Evolutionary conservation across 768 basidiomycete genomes (phyloP).

Genomic region (Naganishia antarctica): DNA sequence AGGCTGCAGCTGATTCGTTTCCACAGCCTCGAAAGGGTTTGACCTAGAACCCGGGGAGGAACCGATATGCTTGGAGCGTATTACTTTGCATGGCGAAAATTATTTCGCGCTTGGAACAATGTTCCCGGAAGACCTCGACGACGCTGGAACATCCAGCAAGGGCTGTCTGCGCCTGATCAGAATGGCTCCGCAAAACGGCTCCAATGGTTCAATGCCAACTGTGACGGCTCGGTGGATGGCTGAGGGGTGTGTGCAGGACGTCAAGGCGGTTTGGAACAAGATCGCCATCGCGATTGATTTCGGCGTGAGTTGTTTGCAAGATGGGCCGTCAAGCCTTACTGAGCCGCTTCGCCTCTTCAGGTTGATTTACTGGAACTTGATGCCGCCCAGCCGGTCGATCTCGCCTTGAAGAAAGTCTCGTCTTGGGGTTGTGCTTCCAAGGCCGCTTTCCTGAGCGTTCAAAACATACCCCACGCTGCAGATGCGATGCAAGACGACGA

Average conservation of each 20-base stretch:
- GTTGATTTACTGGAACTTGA: slow-evolving; percentile 1
- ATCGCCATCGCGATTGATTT: slow-evolving; percentile 42
- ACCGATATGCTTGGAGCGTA: slow-evolving; percentile 34
- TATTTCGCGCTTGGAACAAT: slow-evolving; percentile 44
- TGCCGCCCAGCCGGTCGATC: not conserved
- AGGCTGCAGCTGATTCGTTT: not conserved
- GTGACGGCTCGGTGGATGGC: slow-evolving; percentile 25
- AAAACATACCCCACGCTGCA: slow-evolving; percentile 1
- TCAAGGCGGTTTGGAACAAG: slow-evolving; percentile 40
- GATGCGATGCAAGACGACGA: slow-evolving; percentile 5
- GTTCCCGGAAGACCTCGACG: slow-evolving; percentile 34
- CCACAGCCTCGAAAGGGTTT: slow-evolving; percentile 34
- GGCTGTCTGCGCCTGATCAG: slow-evolving; percentile 25
- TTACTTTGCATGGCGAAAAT: slow-evolving; percentile 31
- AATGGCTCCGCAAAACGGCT: slow-evolving; percentile 4
- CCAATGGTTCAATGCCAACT: slow-evolving; percentile 5
- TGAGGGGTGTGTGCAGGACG: slow-evolving; percentile 40
- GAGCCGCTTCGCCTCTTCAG: not conserved
- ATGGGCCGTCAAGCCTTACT: not conserved
- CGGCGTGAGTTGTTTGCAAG: slow-evolving; percentile 37
- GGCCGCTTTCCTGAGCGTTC: slow-evolving; percentile 38
- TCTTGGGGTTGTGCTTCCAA: slow-evolving; percentile 41
- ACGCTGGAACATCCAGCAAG: slow-evolving; percentile 28
- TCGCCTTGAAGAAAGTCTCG: slow-evolving; percentile 10
- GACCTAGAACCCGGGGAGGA: slow-evolving; percentile 33